Evolutionary conservation across 345 rosid species (phyloP).

Genomic region (Odontarrhena argentea): DNA sequence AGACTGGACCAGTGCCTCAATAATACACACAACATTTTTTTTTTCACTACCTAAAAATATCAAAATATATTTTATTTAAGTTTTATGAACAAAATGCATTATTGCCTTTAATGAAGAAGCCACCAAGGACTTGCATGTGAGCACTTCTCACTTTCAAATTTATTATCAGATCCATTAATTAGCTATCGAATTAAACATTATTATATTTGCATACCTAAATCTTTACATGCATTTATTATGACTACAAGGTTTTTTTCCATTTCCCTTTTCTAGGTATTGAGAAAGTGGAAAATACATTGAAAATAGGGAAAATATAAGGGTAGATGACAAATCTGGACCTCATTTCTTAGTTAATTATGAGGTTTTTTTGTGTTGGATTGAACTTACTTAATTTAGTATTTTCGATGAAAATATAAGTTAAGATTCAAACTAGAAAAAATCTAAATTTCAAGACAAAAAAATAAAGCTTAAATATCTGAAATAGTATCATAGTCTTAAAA

Average conservation of each 20-base stretch:
- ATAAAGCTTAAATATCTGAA: not conserved
- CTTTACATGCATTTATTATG: not conserved
- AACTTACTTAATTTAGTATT: not conserved
- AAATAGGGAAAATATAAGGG: not conserved
- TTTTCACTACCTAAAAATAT: slow-evolving; percentile 23
- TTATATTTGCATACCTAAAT: not conserved
- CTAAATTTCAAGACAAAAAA: not conserved
- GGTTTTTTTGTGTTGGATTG: no score
- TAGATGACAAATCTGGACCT: not conserved
- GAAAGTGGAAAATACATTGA: not conserved
- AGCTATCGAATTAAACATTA: not conserved
- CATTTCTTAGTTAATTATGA: not conserved
- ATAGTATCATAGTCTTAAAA: no score
- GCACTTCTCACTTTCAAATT: slow-evolving; percentile 1
- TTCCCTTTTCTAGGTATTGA: not conserved
- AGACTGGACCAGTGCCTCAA: slow-evolving; percentile 39
- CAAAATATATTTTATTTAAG: not conserved
- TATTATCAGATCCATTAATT: not conserved
- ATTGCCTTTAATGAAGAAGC: slow-evolving; percentile 30
- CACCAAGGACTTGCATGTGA: slow-evolving; percentile 25
- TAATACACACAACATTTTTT: slow-evolving; percentile 9
- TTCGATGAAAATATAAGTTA: not conserved
- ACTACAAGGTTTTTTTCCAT: not conserved
- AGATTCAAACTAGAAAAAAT: not conserved
- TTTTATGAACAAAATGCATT: slow-evolving; percentile 21